Percentiles rank a stretch among this genome's conserved stretches.
These are phyloP conservation scores for Termitomyces sp. DNA, from an alignment of 768 basidiomycete genomes.

Conservation along the genomic window DNA sequence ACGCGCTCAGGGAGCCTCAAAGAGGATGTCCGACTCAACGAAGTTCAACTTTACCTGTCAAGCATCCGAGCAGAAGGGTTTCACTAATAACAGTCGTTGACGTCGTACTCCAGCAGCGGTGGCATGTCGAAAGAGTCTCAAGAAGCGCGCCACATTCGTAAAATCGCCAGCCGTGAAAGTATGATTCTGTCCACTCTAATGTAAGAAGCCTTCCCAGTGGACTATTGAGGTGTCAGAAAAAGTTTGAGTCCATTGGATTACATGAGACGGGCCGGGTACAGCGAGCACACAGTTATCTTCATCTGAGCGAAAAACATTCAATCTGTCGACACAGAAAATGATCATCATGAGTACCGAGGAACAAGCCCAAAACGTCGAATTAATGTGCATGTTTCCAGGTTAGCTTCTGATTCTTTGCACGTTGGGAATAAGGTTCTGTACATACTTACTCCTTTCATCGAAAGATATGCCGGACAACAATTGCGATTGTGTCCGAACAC, in stretches of 20 bases:
- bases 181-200: too few species aligned
- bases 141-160: neutral
- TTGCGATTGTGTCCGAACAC: neutral
- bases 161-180: too few species aligned
- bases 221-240: neutral
- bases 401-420: neutral
- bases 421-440: neutral
- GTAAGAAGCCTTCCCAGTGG: neutral
- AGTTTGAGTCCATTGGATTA: neutral
- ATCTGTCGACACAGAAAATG: neutral
- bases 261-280: neutral
- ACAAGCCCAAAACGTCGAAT: neutral
- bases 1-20: neutral
- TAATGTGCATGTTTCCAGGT: neutral
- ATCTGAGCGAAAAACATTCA: neutral
- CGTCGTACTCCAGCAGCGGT: neutral
- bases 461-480: neutral
- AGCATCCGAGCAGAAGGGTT: neutral
- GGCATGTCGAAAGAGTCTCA: neutral
- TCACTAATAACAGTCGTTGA: neutral
- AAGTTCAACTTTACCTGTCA: neutral
- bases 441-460: neutral
- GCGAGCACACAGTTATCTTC: neutral
- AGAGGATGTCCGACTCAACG: neutral
- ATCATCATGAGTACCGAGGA: neutral